These are phyloP conservation scores for Carex kokanica DNA, from an alignment of 176 grass and related monocot species.

Conservation along the genomic window DNA sequence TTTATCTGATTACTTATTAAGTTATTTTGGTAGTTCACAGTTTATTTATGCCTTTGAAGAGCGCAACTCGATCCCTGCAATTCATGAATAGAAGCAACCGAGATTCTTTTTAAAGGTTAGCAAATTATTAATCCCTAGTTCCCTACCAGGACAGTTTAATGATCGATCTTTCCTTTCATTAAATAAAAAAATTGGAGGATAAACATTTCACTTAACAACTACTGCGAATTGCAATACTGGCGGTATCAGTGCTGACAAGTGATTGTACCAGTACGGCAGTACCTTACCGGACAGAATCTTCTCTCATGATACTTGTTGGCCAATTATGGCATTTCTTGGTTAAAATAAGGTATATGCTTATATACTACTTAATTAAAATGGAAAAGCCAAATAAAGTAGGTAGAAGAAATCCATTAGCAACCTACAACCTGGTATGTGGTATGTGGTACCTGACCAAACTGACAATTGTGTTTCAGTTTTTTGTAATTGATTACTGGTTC, in stretches of 20 bases:
- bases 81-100: slow-evolving; percentile 6
- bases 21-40: neutral
- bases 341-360: neutral
- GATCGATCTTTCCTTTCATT: neutral
- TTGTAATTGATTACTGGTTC: neutral
- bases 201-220: neutral
- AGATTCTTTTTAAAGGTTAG: slow-evolving; percentile 4
- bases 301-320: neutral
- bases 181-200: neutral
- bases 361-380: neutral
- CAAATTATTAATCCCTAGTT: slow-evolving; percentile 3
- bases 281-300: neutral
- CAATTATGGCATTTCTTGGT: neutral
- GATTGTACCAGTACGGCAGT: neutral
- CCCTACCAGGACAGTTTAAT: neutral
- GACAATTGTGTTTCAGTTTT: neutral
- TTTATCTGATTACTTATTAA: neutral
- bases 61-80: neutral
- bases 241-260: neutral
- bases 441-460: neutral
- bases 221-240: neutral
- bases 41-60: neutral
- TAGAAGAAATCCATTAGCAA: neutral
- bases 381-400: neutral
- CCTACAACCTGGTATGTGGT: neutral